Base-by-base conservation (phyloP, 495 filamentous ascomycete species). In the Daldinia concentrica region DNA sequence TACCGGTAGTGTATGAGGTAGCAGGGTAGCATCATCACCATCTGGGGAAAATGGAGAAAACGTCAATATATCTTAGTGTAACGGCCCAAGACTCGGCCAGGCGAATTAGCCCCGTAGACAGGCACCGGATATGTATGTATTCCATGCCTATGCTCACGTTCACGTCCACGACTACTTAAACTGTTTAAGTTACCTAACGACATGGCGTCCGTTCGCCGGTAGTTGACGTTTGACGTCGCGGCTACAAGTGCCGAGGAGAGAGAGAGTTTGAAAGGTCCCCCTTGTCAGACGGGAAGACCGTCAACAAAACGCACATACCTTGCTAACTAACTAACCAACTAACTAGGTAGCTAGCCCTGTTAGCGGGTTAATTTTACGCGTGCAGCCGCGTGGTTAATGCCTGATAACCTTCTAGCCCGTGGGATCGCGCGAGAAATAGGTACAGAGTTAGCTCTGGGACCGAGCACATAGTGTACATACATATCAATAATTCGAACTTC, bases 101-200 rank as follows among this genome's bases (percentile, higher is more conserved):
- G 39, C 24, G n/a, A 11, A 64, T 60, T 56, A 70, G 50, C 36
- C 50, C 50, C 45, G 15, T 50, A 41, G 48, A 61, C 17, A 3
- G 7, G 17, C 41, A 17, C 17, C 41, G 41, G 41, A 22, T 45
- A n/a, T n/a, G n/a, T n/a, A n/a, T n/a, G n/a, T n/a, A 22, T 45
- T 17, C n/a, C 17, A 48, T 7, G 17, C 17, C 39, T n/a, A 19
- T 17, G 41, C 15, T 3, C 24, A 26, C 24, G 24, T n/a, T n/a
- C n/a, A n/a, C n/a, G n/a, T n/a, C n/a, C n/a, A n/a, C n/a, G 24
- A 29, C 43, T 6, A 48, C 11, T 48, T 19, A 9, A 9, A 3
- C 6, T 51, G 45, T 64, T 68, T 61, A 55, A 67, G 54, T 72
- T 68, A 64, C 69, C 69, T 68, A 72, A 72, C 60, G 36, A 27